phyloP scores from a whole-genome alignment of 2,329 filamentous ascomycete genomes.

The Pseudophaeomoniella oleicola region DNA sequence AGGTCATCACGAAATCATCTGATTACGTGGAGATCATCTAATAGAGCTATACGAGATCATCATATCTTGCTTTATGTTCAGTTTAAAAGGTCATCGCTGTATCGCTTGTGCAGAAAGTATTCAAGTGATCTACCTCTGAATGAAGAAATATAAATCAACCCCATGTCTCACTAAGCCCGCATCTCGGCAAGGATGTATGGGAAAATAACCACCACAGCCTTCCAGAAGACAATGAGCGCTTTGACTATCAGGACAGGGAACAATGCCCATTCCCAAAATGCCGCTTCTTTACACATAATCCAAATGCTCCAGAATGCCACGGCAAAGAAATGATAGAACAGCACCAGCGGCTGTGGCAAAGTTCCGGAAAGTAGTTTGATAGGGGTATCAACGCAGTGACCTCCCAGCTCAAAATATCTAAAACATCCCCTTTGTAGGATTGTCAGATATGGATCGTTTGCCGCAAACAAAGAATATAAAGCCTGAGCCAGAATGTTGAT shows the following conservation, averaged over 20 bases:
- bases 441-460: constrained; percentile 54
- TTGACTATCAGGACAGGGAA: constrained; percentile 52
- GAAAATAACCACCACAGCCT: constrained; percentile 66
- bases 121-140: too few relatives aligned
- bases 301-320: constrained; percentile 83
- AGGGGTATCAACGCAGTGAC: constrained; percentile 61
- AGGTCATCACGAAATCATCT: too few relatives aligned
- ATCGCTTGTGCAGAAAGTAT: too few relatives aligned
- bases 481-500: constrained; percentile 98
- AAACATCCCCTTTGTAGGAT: constrained; percentile 85
- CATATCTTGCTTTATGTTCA: too few relatives aligned
- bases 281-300: constrained; percentile 40
- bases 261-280: constrained; percentile 27
- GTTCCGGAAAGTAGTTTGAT: constrained; percentile 70
- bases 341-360: constrained; percentile 58
- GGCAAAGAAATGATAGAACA: constrained; percentile 88
- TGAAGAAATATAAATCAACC: too few relatives aligned
- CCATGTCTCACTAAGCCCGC: constrained; percentile 1
- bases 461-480: constrained; percentile 81
- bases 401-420: constrained; percentile 67
- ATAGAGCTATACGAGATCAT: too few relatives aligned
- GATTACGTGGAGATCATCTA: too few relatives aligned
- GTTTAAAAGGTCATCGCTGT: too few relatives aligned
- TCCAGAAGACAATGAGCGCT: constrained; percentile 59
- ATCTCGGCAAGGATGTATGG: constrained; percentile 65